Base-by-base conservation (phyloP, 1,284 basidiomycete genomes). In the Butyriboletus regius region DNA sequence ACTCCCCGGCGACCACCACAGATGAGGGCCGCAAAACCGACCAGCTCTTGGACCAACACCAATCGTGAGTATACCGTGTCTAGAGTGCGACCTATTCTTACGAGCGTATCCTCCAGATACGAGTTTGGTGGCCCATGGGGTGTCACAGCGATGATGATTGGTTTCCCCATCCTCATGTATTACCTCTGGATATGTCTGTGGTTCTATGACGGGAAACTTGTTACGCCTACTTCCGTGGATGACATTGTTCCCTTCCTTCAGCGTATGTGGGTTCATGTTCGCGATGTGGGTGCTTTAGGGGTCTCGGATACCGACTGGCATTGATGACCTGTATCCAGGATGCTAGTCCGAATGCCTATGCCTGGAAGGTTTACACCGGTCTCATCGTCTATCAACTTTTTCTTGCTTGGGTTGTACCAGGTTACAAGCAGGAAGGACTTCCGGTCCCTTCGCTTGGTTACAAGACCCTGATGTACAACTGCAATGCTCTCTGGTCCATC, bases 141-240 rank as follows among this genome's bases (percentile, higher is more conserved):
- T 42, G 91, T 94, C 37, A 72, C 83, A 10, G 88, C 87, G 28
- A 98, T 99, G 76, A 98, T 99, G 88, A 77, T 85, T 28, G 83
- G 88, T 46, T 99, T 98, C 70, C 95, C 95, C 0, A 69, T 84
- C 34, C 76, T 91, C 55, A 91, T 93, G 94, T 98, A 98, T 72
- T 98, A 98, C 73, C 82, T 98, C 58, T 98, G 92, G 91, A 91
- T 93, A 59, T 99, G 96, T 64, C 78, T 98, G 35, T 93, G 89
- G 82, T 96, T 93, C 71, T 94, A 98, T 67, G 87, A 97, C 58
- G 95, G 95, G 47, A 76, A 79, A 60, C 74, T 96, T 37, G 82
- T 89, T n/a, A 72, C 79, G 58, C 93, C 93, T 0, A 73, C 71
- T 29, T 86, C 88, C 12, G 51, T 82, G 20, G 79, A 80, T 41